Conservation (phyloP, 2,329 filamentous ascomycete species). For the Venturia oleaginea region DNA sequence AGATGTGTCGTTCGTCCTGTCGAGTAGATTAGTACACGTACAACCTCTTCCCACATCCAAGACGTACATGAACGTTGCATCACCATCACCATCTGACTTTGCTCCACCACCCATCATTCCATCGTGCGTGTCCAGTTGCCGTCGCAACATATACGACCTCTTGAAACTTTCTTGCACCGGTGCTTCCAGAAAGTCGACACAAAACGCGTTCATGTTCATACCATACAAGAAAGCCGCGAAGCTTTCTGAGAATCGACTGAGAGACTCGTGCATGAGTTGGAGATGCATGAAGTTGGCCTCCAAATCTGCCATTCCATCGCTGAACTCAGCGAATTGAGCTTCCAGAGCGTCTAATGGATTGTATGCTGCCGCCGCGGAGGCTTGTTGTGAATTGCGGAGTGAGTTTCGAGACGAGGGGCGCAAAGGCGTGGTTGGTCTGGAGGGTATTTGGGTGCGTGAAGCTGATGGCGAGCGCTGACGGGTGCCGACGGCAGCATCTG, state of each 20-base stretch:
- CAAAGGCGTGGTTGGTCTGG: constrained; percentile 83
- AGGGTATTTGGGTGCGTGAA: constrained; percentile 50
- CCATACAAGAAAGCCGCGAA: constrained; percentile 95
- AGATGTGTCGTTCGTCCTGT: constrained; percentile 79
- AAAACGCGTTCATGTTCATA: constrained; percentile 98
- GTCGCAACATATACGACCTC: constrained; percentile 3
- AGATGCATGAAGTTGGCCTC: constrained; percentile 98
- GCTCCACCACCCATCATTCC: constrained; percentile 2
- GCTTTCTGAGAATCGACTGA: constrained; percentile 88
- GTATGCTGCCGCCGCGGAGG: constrained; percentile 43
- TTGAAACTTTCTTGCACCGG: constrained; percentile 13
- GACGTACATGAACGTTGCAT: constrained; percentile 75
- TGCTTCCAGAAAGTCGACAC: constrained; percentile 89
- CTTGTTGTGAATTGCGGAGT: constrained; percentile 59
- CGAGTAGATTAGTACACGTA: constrained; percentile 3
- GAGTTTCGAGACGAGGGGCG: constrained; percentile 84
- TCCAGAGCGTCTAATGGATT: constrained; percentile 77
- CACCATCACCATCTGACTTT: constrained; percentile 38
- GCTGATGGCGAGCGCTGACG: constrained; percentile 36
- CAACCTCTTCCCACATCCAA: neutral
- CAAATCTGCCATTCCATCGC: constrained; percentile 87
- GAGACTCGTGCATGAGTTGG: constrained; percentile 90
- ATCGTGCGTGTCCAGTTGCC: neutral
- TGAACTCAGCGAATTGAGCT: constrained; percentile 84
- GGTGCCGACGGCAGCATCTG: neutral